Conservation (phyloP, 805 yeast genomes). For the Spathaspora passalidarum region DNA sequence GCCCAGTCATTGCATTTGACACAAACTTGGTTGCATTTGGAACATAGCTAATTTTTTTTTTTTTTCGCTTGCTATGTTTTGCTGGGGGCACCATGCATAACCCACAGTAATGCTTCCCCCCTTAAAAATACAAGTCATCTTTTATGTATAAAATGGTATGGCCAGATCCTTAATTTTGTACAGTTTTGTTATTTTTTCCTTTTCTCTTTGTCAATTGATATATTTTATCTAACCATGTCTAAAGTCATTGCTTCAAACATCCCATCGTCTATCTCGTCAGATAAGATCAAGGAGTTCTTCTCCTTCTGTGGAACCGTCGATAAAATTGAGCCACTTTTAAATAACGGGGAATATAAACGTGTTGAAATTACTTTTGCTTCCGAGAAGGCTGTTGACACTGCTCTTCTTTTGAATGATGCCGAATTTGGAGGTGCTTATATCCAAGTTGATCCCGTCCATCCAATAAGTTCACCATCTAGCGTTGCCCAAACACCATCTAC, state of each 20-base stretch:
- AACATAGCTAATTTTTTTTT: no score
- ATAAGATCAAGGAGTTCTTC: conserved; percentile 63
- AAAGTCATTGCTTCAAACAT: conserved; percentile 57
- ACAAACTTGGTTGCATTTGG: no score
- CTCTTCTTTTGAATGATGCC: conserved; percentile 68
- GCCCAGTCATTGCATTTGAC: no score
- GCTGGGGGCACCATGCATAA: no score
- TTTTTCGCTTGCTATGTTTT: no score
- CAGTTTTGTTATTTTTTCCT: neutral
- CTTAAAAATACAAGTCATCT: neutral
- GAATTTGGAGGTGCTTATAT: conserved; percentile 62
- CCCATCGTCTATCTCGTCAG: conserved; percentile 45
- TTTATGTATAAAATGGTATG: no score
- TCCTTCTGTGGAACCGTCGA: conserved; percentile 64
- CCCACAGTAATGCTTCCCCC: no score
- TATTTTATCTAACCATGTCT: conserved; percentile 16
- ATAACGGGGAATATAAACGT: conserved; percentile 25
- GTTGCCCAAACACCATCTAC: conserved; percentile 8
- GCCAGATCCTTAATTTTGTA: neutral
- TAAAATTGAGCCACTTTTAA: conserved; percentile 28
- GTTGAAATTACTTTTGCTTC: conserved; percentile 54
- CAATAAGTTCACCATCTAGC: conserved; percentile 11
- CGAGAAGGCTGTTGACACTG: conserved; percentile 65
- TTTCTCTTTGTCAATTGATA: neutral
- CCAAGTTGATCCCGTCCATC: conserved; percentile 30